A percentile compares a stretch with the other conserved stretches of the same genome.
Conservation (phyloP, 148 eudicot species). For the Amaranthus palmeri region DNA sequence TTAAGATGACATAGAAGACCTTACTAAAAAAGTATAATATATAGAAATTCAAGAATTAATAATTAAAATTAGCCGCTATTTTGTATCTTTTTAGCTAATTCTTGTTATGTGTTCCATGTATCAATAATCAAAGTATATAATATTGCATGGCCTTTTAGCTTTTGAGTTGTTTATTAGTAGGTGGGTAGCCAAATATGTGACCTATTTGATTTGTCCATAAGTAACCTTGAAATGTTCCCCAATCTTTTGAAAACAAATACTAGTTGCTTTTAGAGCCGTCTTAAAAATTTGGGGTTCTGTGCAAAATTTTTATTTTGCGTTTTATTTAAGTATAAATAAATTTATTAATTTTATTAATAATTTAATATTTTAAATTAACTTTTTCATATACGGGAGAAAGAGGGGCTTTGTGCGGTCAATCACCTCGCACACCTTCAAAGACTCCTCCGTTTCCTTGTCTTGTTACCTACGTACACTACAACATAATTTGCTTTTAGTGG, state of each 20-base stretch:
- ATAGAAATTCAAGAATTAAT: not conserved
- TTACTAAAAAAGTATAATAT: slow-evolving; percentile 18
- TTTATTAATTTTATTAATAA: no score
- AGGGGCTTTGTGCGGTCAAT: no score
- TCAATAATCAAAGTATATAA: not conserved
- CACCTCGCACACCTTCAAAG: no score
- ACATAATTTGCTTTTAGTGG: no score
- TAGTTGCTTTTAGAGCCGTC: slow-evolving; percentile 1
- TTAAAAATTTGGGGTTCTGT: not conserved
- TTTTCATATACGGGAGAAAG: no score
- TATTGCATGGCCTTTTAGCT: slow-evolving; percentile 17
- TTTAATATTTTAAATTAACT: no score
- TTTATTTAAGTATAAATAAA: no score
- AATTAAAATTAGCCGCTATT: not conserved
- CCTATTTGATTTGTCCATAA: slow-evolving; percentile 18
- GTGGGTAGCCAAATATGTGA: slow-evolving; percentile 3
- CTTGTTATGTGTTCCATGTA: not conserved
- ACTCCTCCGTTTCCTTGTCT: no score
- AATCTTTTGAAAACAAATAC: slow-evolving; percentile 8
- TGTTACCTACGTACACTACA: no score
- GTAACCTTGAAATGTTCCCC: slow-evolving; percentile 16
- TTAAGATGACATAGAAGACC: slow-evolving; percentile 19
- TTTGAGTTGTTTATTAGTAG: slow-evolving; percentile 21
- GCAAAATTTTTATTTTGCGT: no score
- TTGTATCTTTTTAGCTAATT: not conserved